These are phyloP conservation scores for Theileria equi DNA, from an alignment of 169 alveolate genomes.

Conservation along the genomic window DNA sequence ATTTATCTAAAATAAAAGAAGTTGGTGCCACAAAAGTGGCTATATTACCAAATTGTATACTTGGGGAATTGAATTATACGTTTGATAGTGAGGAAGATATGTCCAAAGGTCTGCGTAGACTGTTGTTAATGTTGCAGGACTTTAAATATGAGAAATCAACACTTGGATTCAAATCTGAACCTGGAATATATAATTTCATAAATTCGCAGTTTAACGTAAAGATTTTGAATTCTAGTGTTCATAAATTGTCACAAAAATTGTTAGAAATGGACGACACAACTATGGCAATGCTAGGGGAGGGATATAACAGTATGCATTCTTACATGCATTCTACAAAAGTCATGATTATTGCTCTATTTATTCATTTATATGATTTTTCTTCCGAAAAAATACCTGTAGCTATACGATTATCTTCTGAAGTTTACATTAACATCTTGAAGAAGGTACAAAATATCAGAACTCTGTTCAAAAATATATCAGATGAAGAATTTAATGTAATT, in stretches of 20 bases:
- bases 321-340: not conserved
- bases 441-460: conserved; percentile 33
- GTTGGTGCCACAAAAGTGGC: no score
- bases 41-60: conserved; percentile 33
- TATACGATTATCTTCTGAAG: conserved; percentile 6
- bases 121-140: conserved; percentile 37
- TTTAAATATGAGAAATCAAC: conserved; percentile 27
- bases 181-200: conserved; percentile 3
- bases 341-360: conserved; percentile 31
- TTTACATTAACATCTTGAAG: conserved; percentile 18
- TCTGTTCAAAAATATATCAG: not conserved
- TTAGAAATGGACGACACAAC: conserved; percentile 13
- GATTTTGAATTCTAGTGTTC: not conserved
- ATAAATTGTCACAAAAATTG: conserved; percentile 16
- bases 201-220: not conserved
- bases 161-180: not conserved
- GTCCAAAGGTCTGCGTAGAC: conserved; percentile 3
- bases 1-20: no score
- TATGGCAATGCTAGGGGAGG: conserved; percentile 4
- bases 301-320: conserved; percentile 18
- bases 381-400: not conserved
- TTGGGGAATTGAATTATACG: not conserved
- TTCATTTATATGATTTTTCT: conserved; percentile 16
- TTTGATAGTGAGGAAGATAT: not conserved
- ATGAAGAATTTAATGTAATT: not conserved